Evolutionary conservation across 768 basidiomycete genomes (phyloP).

Genomic region (Porphyrellus cyaneotinctus): DNA sequence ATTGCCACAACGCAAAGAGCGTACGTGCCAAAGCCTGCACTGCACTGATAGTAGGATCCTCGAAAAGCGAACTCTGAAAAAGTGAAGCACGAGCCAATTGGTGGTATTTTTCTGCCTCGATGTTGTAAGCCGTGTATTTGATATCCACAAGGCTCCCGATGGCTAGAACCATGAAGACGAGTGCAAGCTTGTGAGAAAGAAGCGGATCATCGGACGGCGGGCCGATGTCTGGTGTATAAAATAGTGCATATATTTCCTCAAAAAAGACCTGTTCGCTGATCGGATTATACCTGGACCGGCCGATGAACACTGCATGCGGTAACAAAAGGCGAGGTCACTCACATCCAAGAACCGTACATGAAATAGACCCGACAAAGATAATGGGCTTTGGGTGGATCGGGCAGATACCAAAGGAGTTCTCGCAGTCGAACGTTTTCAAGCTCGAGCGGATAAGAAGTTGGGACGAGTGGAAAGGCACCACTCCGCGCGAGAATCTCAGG

Average conservation of each 20-base stretch:
- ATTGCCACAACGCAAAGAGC: slow-evolving; percentile 15
- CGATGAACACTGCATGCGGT: slow-evolving; percentile 7
- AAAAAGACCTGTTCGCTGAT: slow-evolving; percentile 58
- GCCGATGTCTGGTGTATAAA: slow-evolving; percentile 46
- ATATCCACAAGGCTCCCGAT: slow-evolving; percentile 64
- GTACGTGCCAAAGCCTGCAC: slow-evolving; percentile 60
- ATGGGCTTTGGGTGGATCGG: slow-evolving; percentile 54
- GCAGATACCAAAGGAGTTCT: slow-evolving; percentile 67
- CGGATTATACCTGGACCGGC: slow-evolving; percentile 56
- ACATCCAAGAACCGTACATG: slow-evolving; percentile 71
- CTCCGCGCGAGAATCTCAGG: slow-evolving; percentile 61
- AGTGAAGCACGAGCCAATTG: slow-evolving; percentile 62
- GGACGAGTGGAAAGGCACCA: slow-evolving; percentile 58
- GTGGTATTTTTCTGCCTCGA: slow-evolving; percentile 69
- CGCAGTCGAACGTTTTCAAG: slow-evolving; percentile 47
- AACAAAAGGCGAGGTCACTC: slow-evolving; percentile 24
- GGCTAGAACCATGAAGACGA: slow-evolving; percentile 64
- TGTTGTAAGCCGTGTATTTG: slow-evolving; percentile 50
- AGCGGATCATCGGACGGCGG: slow-evolving; percentile 49
- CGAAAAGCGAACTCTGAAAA: slow-evolving; percentile 61
- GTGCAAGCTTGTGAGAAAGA: slow-evolving; percentile 55
- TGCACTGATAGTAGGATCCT: slow-evolving; percentile 63
- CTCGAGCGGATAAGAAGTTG: slow-evolving; percentile 37
- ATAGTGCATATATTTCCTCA: slow-evolving; percentile 52
- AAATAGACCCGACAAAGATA: slow-evolving; percentile 59